phyloP scores from a whole-genome alignment of 148 eudicot genomes.

The Silene latifolia region DNA sequence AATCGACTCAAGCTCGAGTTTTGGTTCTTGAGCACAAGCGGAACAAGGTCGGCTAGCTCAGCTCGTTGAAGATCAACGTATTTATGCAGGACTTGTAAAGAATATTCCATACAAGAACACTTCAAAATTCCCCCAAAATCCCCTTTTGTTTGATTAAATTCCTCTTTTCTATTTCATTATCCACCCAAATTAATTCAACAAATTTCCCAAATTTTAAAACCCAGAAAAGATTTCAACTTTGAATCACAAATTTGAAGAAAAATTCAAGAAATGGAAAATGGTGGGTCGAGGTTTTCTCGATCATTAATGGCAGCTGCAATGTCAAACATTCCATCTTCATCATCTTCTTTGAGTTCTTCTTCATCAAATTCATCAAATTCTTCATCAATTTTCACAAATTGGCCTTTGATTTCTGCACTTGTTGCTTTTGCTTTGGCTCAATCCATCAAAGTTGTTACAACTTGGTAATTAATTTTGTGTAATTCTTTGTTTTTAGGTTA shows the following conservation, averaged over 20 bases:
- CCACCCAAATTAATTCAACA: not conserved
- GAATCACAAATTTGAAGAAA: not conserved
- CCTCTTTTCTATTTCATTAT: not conserved
- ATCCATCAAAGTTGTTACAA: conserved; percentile 48
- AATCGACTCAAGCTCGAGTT: too few relatives aligned
- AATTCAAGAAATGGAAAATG: conserved; percentile 18
- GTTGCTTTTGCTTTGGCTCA: conserved; percentile 63
- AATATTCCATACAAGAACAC: conserved; percentile 1
- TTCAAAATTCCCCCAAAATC: not conserved
- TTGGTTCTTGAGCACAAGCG: too few relatives aligned
- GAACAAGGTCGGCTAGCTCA: too few relatives aligned
- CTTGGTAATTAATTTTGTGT: conserved; percentile 39
- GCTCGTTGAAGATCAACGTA: too few relatives aligned
- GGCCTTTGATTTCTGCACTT: conserved; percentile 58
- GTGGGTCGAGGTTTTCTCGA: conserved; percentile 26
- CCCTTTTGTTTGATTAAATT: not conserved
- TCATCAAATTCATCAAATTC: conserved; percentile 27
- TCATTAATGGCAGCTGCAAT: conserved; percentile 30
- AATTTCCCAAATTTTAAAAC: not conserved
- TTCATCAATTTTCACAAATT: conserved; percentile 41
- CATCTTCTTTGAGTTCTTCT: conserved; percentile 3
- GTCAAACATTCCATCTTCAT: conserved; percentile 23
- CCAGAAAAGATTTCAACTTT: not conserved
- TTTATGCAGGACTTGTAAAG: not conserved
- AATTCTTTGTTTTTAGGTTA: not conserved